Conservation (phyloP, 495 filamentous ascomycete genomes). For the Neurospora sp. region DNA sequence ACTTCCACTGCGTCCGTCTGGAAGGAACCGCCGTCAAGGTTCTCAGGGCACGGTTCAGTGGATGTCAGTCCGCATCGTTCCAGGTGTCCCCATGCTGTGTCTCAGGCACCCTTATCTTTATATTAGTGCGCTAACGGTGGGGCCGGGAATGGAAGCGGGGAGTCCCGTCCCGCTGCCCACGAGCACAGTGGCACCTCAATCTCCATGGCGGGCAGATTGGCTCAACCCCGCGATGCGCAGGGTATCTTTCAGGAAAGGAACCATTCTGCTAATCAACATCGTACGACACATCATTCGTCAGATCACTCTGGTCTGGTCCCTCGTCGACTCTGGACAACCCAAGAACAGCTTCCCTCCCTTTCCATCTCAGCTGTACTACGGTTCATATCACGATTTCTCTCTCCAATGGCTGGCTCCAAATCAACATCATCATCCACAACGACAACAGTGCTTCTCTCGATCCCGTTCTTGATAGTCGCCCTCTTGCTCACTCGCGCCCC, state of each 20-base stretch:
- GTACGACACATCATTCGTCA: conserved; percentile 7
- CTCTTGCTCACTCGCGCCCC: conserved; percentile 32
- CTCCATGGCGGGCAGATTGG: no score
- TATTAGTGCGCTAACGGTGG: neutral
- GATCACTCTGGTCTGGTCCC: neutral
- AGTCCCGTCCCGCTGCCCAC: neutral
- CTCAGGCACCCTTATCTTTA: neutral
- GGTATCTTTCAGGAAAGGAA: neutral
- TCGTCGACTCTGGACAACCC: neutral
- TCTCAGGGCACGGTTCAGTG: neutral
- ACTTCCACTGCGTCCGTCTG: neutral
- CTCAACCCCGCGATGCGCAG: neutral
- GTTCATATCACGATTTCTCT: neutral
- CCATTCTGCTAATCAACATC: conserved; percentile 6
- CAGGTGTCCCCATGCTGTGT: neutral
- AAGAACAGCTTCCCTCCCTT: neutral
- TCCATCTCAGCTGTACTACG: neutral
- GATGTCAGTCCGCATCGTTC: neutral
- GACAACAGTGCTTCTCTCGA: conserved; percentile 13
- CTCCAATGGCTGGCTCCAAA: conserved; percentile 9
- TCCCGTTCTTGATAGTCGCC: conserved; percentile 23
- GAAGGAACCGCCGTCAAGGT: neutral
- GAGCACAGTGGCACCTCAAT: neutral
- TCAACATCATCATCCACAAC: neutral
- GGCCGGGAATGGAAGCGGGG: neutral